Evolutionary conservation across 202 grass and related monocot species (phyloP), one percentile per base, ranked within the genome.

Genomic region (Musa balbisiana): DNA sequence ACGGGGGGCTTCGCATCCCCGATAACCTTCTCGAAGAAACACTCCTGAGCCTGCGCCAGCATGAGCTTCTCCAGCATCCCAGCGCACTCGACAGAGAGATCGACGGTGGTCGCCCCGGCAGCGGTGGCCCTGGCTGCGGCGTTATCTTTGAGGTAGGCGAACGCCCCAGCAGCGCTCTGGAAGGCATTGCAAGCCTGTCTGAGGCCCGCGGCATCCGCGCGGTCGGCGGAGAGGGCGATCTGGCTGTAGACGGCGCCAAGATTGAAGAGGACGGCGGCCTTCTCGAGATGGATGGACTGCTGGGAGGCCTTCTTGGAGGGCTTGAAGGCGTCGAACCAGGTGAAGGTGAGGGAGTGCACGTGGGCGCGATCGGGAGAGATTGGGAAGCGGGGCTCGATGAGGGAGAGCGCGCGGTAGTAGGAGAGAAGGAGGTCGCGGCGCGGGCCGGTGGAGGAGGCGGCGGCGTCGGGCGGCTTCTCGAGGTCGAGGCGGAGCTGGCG

Each of bases 301-400:
- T 82, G 76, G 80, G 27, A 56, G 77, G 76, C 85, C 87, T 99
- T 99, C 89, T 90, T 92, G 60, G 76, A 82, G 21, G 78, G 49
- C 82, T 90, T 95, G 82, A 99, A 99, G 63, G 91, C 82, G 76
- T 99, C 95, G 83, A 85, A 85, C 95, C 95, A 99, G 64, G 89
- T 92, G 89, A 99, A 99, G 64, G 91, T 69, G 82, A 95, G 86
- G 74, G 86, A 83, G 78, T 92, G 67, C 80, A 97, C 84, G 78
- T 85, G 84, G 12, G 82, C 82, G n/a, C 87, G 87, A 78, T 97
- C 90, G 49, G 81, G 26, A 75, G 91, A 88, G 85, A 99, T 82
- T 75, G 88, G 91, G 91, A 99, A 99, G 73, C 87, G 86, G 53
- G 91, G 95, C 75, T 94, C 91, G 43, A 99, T 81, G 75, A 94